A percentile compares a stretch with the other conserved stretches of the same genome.
These are phyloP conservation scores for Elaeis oleifera DNA, from an alignment of 202 grass and related monocot species.

Conservation along the genomic window DNA sequence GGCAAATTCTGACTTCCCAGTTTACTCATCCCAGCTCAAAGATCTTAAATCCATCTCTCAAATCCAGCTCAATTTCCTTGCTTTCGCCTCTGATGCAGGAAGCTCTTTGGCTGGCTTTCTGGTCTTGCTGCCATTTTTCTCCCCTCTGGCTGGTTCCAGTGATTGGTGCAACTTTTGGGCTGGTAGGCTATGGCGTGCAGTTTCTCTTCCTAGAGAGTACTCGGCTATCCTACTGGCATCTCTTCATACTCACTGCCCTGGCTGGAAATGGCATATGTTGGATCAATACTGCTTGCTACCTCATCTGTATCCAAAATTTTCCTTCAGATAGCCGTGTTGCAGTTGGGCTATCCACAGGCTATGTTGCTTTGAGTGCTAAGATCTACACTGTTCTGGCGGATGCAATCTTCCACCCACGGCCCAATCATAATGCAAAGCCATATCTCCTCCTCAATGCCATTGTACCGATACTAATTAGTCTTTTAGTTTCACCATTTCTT, in stretches of 20 bases:
- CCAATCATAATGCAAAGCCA: conserved; percentile 23
- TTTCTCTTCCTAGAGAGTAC: conserved; percentile 57
- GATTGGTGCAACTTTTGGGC: conserved; percentile 45
- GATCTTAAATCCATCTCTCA: conserved; percentile 74
- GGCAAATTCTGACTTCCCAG: conserved; percentile 80
- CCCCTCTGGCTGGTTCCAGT: conserved; percentile 58
- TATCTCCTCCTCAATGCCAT: conserved; percentile 89
- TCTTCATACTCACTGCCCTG: conserved; percentile 73
- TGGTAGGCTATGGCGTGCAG: conserved; percentile 85
- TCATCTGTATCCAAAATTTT: conserved; percentile 86
- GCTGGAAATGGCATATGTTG: conserved; percentile 95
- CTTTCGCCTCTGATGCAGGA: conserved; percentile 86
- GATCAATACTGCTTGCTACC: conserved; percentile 96
- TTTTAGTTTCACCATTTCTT: conserved; percentile 43
- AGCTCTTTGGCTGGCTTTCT: conserved; percentile 85
- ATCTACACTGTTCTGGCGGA: conserved; percentile 57
- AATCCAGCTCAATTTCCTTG: conserved; percentile 80
- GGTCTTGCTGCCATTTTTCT: conserved; percentile 57
- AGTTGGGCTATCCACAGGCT: conserved; percentile 73
- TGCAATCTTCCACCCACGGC: conserved; percentile 16
- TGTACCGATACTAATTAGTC: conserved; percentile 44
- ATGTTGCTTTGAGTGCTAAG: conserved; percentile 90
- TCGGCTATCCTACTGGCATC: conserved; percentile 56
- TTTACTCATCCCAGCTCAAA: conserved; percentile 90
- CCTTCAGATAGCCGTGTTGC: conserved; percentile 56